Evolutionary conservation across 2,329 filamentous ascomycete species (phyloP).

Genomic region (Monosporascus sp.): DNA sequence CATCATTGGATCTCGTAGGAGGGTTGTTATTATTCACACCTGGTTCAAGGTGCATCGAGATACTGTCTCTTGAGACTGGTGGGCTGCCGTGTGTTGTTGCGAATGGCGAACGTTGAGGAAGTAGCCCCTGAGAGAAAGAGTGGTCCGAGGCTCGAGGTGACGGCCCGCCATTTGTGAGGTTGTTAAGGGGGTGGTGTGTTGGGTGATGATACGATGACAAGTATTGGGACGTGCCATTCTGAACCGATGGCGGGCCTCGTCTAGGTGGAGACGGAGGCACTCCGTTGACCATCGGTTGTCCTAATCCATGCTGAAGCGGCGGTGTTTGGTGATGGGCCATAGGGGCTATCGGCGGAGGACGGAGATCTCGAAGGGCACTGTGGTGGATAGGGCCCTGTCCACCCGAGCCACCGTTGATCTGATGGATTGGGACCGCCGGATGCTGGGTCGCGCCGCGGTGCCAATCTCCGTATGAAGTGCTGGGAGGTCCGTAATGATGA

Average conservation of each 20-base stretch:
- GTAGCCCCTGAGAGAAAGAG: constrained; percentile 38
- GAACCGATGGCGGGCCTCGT: constrained; percentile 35
- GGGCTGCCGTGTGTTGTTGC: constrained; percentile 41
- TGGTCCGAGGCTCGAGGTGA: constrained; percentile 40
- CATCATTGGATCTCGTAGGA: constrained; percentile 26
- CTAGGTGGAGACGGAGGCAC: constrained; percentile 45
- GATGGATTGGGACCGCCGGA: constrained; percentile 40
- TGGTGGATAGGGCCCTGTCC: constrained; percentile 22
- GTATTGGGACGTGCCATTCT: constrained; percentile 34
- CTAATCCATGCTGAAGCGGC: constrained; percentile 37
- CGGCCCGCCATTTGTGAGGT: constrained; percentile 34
- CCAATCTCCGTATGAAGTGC: constrained; percentile 41
- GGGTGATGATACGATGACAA: constrained; percentile 28
- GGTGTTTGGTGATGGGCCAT: constrained; percentile 37
- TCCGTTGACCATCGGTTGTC: constrained; percentile 37
- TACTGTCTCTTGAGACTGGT: constrained; percentile 35
- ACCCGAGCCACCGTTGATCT: constrained; percentile 43
- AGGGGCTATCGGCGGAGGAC: constrained; percentile 42
- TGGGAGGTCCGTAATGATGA: constrained; percentile 33
- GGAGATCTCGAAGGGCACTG: constrained; percentile 37
- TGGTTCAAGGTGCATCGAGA: constrained; percentile 24
- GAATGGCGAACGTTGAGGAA: constrained; percentile 36
- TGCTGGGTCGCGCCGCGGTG: constrained; percentile 45
- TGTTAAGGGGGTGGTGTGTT: constrained; percentile 22
- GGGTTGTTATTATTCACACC: constrained; percentile 24